A percentile compares a stretch with the other conserved stretches of the same genome.
Conservation (phyloP, 306 rosid species). For the Notholithocarpus densiflorus region DNA sequence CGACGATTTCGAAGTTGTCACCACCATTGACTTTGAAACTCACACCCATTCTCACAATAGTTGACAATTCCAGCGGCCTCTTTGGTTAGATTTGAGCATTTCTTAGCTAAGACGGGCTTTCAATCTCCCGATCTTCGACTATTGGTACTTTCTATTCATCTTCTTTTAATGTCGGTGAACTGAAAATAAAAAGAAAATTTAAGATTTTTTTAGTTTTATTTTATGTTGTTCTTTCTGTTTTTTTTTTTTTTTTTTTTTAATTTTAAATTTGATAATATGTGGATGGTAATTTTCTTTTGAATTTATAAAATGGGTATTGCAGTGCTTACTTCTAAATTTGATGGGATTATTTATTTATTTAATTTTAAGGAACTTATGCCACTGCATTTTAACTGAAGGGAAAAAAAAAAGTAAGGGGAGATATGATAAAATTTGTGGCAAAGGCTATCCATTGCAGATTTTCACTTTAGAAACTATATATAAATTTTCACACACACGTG, state of each 20-base stretch:
- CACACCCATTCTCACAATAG: too few relatives aligned
- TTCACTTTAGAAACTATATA: not conserved
- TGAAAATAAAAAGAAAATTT: not conserved
- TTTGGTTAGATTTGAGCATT: conserved; percentile 44
- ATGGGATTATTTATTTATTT: too few relatives aligned
- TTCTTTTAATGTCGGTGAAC: not conserved
- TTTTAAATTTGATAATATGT: not conserved
- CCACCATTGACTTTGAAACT: too few relatives aligned
- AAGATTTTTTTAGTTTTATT: not conserved
- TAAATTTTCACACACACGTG: not conserved
- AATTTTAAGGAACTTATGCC: too few relatives aligned
- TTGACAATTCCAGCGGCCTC: too few relatives aligned
- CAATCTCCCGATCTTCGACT: conserved; percentile 93
- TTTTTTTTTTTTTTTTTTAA: too few relatives aligned
- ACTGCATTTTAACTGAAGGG: too few relatives aligned
- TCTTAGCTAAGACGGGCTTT: conserved; percentile 86
- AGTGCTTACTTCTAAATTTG: too few relatives aligned
- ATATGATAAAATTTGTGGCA: not conserved
- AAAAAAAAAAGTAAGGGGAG: too few relatives aligned
- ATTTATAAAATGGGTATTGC: too few relatives aligned
- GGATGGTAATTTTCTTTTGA: too few relatives aligned
- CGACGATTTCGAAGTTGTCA: too few relatives aligned
- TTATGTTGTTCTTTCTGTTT: not conserved
- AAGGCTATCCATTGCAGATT: not conserved
- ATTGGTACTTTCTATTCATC: conserved; percentile 49